Evolutionary conservation across 805 yeast species (phyloP), one percentile per base, ranked within the genome.

Genomic region (Torulaspora franciscae): DNA sequence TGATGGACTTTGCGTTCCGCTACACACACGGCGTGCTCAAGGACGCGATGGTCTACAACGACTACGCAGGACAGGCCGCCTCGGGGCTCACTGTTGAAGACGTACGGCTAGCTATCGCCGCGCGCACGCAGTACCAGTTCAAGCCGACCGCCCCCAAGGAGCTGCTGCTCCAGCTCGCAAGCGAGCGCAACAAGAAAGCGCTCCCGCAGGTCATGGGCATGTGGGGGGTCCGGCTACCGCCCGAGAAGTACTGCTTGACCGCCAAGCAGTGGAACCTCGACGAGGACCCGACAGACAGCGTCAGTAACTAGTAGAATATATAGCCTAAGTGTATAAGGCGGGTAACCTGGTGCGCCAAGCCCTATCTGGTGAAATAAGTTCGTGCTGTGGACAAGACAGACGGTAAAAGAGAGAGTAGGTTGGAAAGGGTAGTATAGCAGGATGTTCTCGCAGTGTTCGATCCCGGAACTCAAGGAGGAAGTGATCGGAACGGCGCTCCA

Each of bases 191-290:
- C 66, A 83, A 87, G 56, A 83, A 86, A 61, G 81, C 95, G 0
- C 71, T 93, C 42, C 99, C 99, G 4, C 85, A 93, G 4, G 90
- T 93, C 10, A 82, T 90, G 65, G 90, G 93, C 10, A 77, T 83
- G 40, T 89, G 88, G 83, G 98, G 99, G 8, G 75, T 93, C 32
- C 78, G 97, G 52, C 72, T 95, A 40, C 99, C 99, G 2, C 98
- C 99, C 4, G 99, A 93, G 70, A 93, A 90, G 76, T 90, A 88
- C 68, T 90, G 98, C 68, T 70, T 90, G 43, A 89, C 96, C 0
- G 93, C 65, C n/a, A 61, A 60, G 41, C 64, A 61, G 29, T 61
- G 64, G 66, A 49, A 51, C 15, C 22, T 48, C 17, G 46, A 39
- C 24, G 49, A 45, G 15, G 52, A 48, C 28, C 33, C 28, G 14